phyloP scores from a whole-genome alignment of 2,329 filamentous ascomycete genomes.

The Pseudocercospora ulei region DNA sequence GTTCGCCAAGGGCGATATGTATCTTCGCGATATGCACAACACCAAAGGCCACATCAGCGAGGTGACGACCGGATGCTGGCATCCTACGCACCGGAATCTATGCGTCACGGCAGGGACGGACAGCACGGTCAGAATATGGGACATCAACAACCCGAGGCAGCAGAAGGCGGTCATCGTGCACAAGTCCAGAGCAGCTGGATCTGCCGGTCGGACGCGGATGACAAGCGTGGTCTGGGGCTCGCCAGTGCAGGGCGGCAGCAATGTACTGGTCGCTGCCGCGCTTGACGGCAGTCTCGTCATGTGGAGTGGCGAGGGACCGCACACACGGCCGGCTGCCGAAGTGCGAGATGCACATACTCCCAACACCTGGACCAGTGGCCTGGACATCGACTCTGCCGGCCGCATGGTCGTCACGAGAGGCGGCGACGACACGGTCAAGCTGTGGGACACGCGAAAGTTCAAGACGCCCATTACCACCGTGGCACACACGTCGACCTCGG shows the following conservation, averaged over 20 bases:
- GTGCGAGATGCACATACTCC: conserved; percentile 71
- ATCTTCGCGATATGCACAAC: conserved; percentile 90
- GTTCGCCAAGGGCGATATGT: conserved; percentile 98
- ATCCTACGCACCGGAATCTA: conserved; percentile 71
- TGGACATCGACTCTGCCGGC: conserved; percentile 85
- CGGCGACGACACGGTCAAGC: conserved; percentile 83
- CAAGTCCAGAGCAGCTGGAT: conserved; percentile 81
- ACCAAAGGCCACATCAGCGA: conserved; percentile 95
- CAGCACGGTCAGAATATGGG: conserved; percentile 93
- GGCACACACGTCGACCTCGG: conserved; percentile 69
- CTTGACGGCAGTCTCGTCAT: conserved; percentile 84
- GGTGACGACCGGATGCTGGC: conserved; percentile 81
- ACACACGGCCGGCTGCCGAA: conserved; percentile 69
- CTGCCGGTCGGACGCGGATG: conserved; percentile 85
- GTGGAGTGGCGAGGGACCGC: conserved; percentile 84
- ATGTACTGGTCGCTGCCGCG: conserved; percentile 69
- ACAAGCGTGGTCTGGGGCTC: conserved; percentile 82
- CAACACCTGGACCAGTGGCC: conserved; percentile 81
- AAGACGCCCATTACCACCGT: conserved; percentile 76
- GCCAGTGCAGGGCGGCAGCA: conserved; percentile 64
- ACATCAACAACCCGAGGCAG: conserved; percentile 77
- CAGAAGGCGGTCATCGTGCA: conserved; percentile 94
- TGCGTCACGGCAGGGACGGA: conserved; percentile 90
- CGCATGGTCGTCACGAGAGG: conserved; percentile 83
- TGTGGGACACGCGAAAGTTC: conserved; percentile 96